phyloP scores from a whole-genome alignment of 768 basidiomycete genomes.

The Kwoniella dendrophila region DNA sequence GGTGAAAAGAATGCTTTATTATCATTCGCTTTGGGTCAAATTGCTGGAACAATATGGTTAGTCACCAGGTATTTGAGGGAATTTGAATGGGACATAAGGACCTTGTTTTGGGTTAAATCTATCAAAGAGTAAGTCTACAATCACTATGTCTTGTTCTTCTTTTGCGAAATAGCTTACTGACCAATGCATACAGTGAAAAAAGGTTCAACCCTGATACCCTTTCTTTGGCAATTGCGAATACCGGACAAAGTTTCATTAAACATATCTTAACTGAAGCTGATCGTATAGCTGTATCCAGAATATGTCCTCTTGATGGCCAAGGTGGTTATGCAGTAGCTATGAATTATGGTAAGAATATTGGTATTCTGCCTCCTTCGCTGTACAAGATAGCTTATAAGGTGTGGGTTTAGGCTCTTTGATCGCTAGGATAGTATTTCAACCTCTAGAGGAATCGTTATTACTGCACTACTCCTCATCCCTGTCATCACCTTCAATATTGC shows the following conservation, averaged over 20 bases:
- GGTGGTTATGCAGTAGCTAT: constrained; percentile 94
- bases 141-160: no score
- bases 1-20: constrained; percentile 62
- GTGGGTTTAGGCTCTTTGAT: constrained; percentile 75
- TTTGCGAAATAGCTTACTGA: not conserved
- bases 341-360: constrained; percentile 83
- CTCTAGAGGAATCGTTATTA: constrained; percentile 88
- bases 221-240: constrained; percentile 76
- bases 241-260: constrained; percentile 84
- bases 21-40: constrained; percentile 84
- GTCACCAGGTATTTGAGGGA: constrained; percentile 63
- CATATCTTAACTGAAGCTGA: constrained; percentile 96
- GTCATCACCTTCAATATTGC: constrained; percentile 13
- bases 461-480: constrained; percentile 79
- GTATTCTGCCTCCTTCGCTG: not conserved
- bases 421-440: constrained; percentile 90
- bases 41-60: constrained; percentile 68
- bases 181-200: not conserved
- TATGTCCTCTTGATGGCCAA: constrained; percentile 82
- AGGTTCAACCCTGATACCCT: constrained; percentile 57
- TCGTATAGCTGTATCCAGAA: constrained; percentile 79
- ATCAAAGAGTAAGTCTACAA: constrained; percentile 17
- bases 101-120: constrained; percentile 19
- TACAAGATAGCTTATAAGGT: not conserved
- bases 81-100: constrained; percentile 27